Evolutionary conservation across 2,329 filamentous ascomycete species (phyloP).

Genomic region (Stachybotrys chartarum): DNA sequence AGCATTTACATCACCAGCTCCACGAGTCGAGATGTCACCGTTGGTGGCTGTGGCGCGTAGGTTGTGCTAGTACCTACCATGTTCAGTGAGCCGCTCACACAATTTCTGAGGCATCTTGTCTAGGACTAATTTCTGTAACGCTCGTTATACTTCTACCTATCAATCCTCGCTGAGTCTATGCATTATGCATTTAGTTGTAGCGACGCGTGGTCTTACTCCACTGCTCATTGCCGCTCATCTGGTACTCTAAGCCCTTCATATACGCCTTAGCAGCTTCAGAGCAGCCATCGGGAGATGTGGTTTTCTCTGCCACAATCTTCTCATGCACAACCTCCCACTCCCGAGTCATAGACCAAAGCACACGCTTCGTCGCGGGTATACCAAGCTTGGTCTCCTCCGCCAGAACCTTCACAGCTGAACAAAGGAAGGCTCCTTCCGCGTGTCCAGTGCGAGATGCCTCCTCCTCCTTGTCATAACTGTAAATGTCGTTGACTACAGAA

Average conservation of each 20-base stretch:
- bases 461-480: constrained; percentile 30
- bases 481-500: constrained; percentile 34
- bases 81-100: too few species aligned
- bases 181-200: too few species aligned
- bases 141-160: too few species aligned
- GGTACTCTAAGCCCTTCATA: constrained; percentile 6
- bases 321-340: constrained; percentile 2
- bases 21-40: too few species aligned
- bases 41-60: too few species aligned
- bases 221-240: constrained; percentile 7
- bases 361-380: background rate
- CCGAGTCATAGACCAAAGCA: background rate
- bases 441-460: background rate
- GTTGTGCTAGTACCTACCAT: too few species aligned
- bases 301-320: background rate
- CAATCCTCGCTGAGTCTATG: too few species aligned
- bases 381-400: background rate
- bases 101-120: too few species aligned
- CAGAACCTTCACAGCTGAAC: background rate
- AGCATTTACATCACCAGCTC: too few species aligned
- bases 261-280: background rate
- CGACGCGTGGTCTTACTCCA: constrained; percentile 5
- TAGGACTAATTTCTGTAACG: too few species aligned
- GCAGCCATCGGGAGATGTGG: background rate
- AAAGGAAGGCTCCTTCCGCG: background rate